Evolutionary conservation across 441 rosid species (phyloP).

Genomic region (Corymbia calophylla): DNA sequence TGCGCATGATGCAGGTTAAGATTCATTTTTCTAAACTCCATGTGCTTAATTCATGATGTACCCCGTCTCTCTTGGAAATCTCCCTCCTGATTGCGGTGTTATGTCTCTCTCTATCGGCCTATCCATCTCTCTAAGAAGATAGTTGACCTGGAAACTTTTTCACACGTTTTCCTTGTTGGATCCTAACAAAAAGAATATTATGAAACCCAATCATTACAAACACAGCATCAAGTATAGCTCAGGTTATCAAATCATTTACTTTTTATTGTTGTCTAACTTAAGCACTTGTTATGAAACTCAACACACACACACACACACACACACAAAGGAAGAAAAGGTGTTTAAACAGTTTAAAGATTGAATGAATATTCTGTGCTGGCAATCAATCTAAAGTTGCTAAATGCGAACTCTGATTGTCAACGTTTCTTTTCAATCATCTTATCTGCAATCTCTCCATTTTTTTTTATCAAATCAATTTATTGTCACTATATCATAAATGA

Average conservation of each 20-base stretch:
- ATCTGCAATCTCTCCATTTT: too few species aligned
- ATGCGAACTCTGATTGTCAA: too few species aligned
- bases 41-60: background rate
- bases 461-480: too few species aligned
- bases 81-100: background rate
- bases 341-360: background rate
- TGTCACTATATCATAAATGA: too few species aligned
- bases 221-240: background rate
- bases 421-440: too few species aligned
- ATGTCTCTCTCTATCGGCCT: background rate
- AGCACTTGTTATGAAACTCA: background rate
- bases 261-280: background rate
- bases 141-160: background rate
- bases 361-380: background rate
- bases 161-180: background rate
- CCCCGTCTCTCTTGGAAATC: background rate
- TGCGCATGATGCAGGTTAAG: background rate
- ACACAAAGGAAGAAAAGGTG: background rate
- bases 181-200: background rate
- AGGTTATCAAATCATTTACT: background rate
- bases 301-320: background rate
- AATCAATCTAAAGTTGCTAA: too few species aligned
- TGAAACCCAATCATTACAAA: background rate
- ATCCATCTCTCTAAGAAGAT: background rate
- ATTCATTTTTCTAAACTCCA: background rate